Evolutionary conservation across 331 rosid genomes (phyloP).

Genomic region (Acacia concinna): DNA sequence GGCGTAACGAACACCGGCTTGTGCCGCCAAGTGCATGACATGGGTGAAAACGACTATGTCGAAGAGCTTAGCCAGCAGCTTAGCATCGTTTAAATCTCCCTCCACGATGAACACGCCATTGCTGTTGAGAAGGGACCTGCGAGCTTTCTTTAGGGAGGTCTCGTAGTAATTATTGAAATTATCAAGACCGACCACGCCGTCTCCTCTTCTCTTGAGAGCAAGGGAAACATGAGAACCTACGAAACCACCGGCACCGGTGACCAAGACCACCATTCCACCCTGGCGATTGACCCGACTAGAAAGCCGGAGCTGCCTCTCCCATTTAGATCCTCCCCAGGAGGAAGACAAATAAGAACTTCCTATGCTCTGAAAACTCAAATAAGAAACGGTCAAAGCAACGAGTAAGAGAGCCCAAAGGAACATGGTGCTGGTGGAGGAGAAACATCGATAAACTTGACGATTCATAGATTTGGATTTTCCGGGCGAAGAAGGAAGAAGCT

Average conservation of each 20-base stretch:
- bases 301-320: constrained; percentile 63
- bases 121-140: background rate
- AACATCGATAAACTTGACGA: constrained; percentile 59
- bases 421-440: constrained; percentile 66
- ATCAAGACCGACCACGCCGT: constrained; percentile 61
- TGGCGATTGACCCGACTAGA: constrained; percentile 49
- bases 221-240: constrained; percentile 58
- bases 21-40: constrained; percentile 19
- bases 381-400: constrained; percentile 58
- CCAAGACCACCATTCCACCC: constrained; percentile 52
- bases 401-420: constrained; percentile 62
- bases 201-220: constrained; percentile 51
- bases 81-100: constrained; percentile 5
- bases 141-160: background rate
- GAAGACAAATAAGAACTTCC: constrained; percentile 49
- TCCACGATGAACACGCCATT: background rate
- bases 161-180: constrained; percentile 51
- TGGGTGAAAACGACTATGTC: constrained; percentile 15
- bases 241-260: constrained; percentile 57
- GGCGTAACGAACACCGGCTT: constrained; percentile 45
- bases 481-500: constrained; percentile 55
- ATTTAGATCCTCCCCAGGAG: constrained; percentile 67
- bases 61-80: background rate
- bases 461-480: constrained; percentile 60
- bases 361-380: constrained; percentile 53